Conservation (phyloP, 345 rosid species). For the Turnera subulata region DNA sequence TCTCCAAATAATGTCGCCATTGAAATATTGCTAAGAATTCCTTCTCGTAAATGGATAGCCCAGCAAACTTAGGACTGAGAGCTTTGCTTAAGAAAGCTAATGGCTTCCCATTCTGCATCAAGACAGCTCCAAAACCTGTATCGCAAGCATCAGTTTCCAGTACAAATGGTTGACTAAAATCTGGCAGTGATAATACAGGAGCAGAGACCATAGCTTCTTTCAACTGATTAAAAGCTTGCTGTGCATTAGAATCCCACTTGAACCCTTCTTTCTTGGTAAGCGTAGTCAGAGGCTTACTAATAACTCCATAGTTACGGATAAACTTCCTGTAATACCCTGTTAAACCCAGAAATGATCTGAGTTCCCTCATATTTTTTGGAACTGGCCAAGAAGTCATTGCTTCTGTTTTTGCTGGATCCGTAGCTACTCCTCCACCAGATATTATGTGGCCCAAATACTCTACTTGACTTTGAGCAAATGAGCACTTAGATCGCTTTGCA, state of each 20-base stretch:
- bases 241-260: not conserved
- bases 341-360: not conserved
- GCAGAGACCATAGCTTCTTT: too few species aligned
- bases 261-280: not conserved
- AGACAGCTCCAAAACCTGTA: too few species aligned
- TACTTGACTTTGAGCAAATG: fast-evolving
- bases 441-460: not conserved
- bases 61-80: too few species aligned
- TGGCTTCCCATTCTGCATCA: too few species aligned
- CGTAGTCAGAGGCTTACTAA: not conserved
- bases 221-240: too few species aligned
- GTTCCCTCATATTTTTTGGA: not conserved
- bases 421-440: not conserved
- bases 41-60: not conserved
- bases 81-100: too few species aligned
- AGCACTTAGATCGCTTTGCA: not conserved
- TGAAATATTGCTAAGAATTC: too few species aligned
- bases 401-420: not conserved
- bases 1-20: too few species aligned
- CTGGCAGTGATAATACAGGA: too few species aligned
- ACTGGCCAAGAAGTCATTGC: not conserved
- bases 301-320: not conserved
- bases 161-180: too few species aligned
- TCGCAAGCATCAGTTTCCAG: too few species aligned
- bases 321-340: not conserved